phyloP scores from a whole-genome alignment of 176 grass and related monocot genomes.

The Raddia distichophylla region DNA sequence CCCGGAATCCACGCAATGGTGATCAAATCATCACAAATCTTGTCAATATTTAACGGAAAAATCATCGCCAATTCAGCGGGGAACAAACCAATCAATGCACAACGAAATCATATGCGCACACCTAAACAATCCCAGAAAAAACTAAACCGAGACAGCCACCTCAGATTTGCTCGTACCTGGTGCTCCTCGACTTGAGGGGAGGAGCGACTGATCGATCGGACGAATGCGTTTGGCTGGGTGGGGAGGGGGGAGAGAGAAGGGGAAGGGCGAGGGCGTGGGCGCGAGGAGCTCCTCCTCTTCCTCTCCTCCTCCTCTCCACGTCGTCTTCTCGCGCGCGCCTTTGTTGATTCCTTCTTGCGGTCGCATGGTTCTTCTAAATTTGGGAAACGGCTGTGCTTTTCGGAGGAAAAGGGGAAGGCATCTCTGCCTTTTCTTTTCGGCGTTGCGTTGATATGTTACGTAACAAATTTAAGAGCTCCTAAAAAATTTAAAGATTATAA shows the following conservation, averaged over 20 bases:
- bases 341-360: constrained; percentile 11
- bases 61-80: neutral
- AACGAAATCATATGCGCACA: neutral
- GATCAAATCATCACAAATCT: neutral
- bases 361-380: constrained; percentile 42
- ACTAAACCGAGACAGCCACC: neutral
- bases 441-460: too few relatives aligned
- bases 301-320: constrained; percentile 38
- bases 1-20: neutral
- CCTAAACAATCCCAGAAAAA: neutral
- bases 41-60: neutral
- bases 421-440: too few relatives aligned
- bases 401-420: neutral
- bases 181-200: constrained; percentile 2
- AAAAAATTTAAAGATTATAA: too few relatives aligned
- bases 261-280: constrained; percentile 10
- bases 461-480: too few relatives aligned
- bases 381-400: constrained; percentile 26
- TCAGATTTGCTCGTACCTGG: neutral
- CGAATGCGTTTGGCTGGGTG: neutral
- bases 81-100: neutral
- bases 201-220: neutral
- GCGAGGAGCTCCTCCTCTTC: constrained; percentile 35
- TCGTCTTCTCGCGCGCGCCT: constrained; percentile 36
- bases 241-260: constrained; percentile 30